Base-by-base conservation (phyloP, 768 basidiomycete genomes). In the Pulveroboletus sp. region DNA sequence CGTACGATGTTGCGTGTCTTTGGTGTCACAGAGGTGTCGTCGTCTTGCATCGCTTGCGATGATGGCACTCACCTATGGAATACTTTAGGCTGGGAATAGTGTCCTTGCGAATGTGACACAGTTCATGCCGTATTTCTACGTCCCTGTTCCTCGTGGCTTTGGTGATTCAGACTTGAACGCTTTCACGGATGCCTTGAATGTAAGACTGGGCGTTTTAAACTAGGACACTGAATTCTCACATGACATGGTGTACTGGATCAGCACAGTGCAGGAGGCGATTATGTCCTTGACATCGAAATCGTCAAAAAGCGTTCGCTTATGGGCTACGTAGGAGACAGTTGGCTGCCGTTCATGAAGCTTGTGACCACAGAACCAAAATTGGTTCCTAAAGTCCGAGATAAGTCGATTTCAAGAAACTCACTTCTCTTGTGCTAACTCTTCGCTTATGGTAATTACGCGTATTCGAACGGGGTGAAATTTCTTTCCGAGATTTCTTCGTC, bases 81-180 rank as follows among this genome's bases (percentile, higher is more conserved):
- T 43, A 5, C 33, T 40, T 26, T 42, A 94, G 89, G 76, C 73
- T 2, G 95, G 95, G 0, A 80, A 98, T 64, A 97, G 94, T 49
- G 89, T 98, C 2, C 76, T 97, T 14, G 86, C 85, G 3, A 81
- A 86, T 54, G 77, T 99, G 43, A 83, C 77, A 2, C 82, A 83
- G 31, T 97, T 96, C 64, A 68, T 82, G 43, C 95, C 96, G 0
- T 98, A 99, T 68, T 96, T 99, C 69, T 99, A 93, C 60, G 71
- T 98, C 37, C 76, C 90, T 3, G 80, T 85, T 28, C 96, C 96
- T 30, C 80, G 86, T 15, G 93, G 93, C 0, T 93, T 97, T 56
- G 70, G 74, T 28, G 71, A 76, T 30, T 75, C 78, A 15, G 93
- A 97, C 58, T 61, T 86, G 2, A 71, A 71, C 3, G 68, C 84